A percentile compares a stretch with the other conserved stretches of the same genome.
phyloP scores from a whole-genome alignment of 768 basidiomycete genomes.

The Hypholoma sublateritium region DNA sequence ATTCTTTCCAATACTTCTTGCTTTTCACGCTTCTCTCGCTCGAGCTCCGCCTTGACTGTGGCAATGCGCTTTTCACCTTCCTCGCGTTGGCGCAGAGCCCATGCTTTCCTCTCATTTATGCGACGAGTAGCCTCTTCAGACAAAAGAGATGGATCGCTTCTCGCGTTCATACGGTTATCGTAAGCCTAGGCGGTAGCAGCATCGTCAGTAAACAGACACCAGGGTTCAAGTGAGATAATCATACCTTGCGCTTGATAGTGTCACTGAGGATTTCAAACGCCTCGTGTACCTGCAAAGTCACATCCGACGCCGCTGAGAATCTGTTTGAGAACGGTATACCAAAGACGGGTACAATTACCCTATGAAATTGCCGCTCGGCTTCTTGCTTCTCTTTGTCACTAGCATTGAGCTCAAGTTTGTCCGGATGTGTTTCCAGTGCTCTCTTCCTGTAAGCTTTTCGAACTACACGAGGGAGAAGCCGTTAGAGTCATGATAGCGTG shows the following conservation, averaged over 20 bases:
- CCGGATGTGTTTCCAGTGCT: conserved; percentile 72
- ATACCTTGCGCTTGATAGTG: conserved; percentile 52
- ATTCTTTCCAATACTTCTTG: conserved; percentile 35
- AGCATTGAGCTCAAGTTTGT: conserved; percentile 60
- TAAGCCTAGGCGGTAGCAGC: conserved; percentile 36
- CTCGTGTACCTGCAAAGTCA: conserved; percentile 49
- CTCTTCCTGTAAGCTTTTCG: conserved; percentile 67
- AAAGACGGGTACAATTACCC: conserved; percentile 36
- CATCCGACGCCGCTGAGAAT: conserved; percentile 9
- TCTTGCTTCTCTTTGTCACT: conserved; percentile 49
- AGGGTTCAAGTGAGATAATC: conserved; percentile 10
- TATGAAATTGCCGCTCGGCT: conserved; percentile 60
- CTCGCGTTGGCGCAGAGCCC: conserved; percentile 51
- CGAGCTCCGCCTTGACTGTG: conserved; percentile 29
- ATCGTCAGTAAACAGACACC: not conserved
- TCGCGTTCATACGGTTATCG: conserved; percentile 39
- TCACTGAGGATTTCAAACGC: conserved; percentile 64
- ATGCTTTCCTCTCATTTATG: conserved; percentile 51
- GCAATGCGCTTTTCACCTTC: conserved; percentile 51
- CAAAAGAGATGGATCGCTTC: conserved; percentile 24
- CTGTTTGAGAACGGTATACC: conserved; percentile 3
- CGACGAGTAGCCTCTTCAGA: conserved; percentile 41
- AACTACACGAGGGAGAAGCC: conserved; percentile 35
- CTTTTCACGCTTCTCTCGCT: conserved; percentile 35
- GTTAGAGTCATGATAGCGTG: not conserved